Evolutionary conservation across 2,329 filamentous ascomycete genomes (phyloP).

Genomic region (Aspergillus intermedius): DNA sequence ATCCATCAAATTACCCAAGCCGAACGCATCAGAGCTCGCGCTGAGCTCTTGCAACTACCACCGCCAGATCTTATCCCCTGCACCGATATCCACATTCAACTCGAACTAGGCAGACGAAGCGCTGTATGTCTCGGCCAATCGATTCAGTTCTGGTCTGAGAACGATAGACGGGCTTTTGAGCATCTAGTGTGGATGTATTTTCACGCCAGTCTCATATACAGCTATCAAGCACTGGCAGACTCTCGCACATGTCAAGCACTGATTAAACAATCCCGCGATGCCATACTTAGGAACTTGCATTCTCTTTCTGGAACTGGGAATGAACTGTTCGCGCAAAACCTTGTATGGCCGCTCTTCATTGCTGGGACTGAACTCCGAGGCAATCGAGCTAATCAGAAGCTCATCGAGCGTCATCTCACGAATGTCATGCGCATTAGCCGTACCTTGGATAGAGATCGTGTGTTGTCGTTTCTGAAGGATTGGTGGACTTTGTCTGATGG

Average conservation of each 20-base stretch:
- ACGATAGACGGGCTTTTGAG: constrained; percentile 8
- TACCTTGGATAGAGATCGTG: constrained; percentile 5
- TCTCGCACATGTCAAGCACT: neutral
- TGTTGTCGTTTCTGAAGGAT: constrained; percentile 5
- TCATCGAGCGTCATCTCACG: constrained; percentile 1
- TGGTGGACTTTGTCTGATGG: constrained; percentile 2
- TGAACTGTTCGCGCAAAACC: constrained; percentile 16
- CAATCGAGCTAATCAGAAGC: constrained; percentile 1
- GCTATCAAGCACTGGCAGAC: constrained; percentile 10
- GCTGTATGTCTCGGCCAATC: constrained; percentile 2
- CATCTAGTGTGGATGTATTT: constrained; percentile 14
- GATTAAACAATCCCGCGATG: constrained; percentile 3
- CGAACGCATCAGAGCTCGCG: constrained; percentile 5
- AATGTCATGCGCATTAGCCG: constrained; percentile 10
- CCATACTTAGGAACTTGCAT: constrained; percentile 7
- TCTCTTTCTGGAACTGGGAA: constrained; percentile 6
- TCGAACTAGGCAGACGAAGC: constrained; percentile 1
- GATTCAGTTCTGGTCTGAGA: constrained; percentile 6
- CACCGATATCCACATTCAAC: constrained; percentile 1
- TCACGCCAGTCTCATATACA: constrained; percentile 15
- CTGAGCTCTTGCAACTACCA: neutral
- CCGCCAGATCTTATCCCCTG: neutral
- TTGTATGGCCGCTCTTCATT: constrained; percentile 24
- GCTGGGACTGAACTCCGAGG: constrained; percentile 17
- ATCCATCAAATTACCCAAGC: constrained; percentile 14